phyloP scores from a whole-genome alignment of 129 eudicot genomes.

The Centrapalus pauciflorus region DNA sequence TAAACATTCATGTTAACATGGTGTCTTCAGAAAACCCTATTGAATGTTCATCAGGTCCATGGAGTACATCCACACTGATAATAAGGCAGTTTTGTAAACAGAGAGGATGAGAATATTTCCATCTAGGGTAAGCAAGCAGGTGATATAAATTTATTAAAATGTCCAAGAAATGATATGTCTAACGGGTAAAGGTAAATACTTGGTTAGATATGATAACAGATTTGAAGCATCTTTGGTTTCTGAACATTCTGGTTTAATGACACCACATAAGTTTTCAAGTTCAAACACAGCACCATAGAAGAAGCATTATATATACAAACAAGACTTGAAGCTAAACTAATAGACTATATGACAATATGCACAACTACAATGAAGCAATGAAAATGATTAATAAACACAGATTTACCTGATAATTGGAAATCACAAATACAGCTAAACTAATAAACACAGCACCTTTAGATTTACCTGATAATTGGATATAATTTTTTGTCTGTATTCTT shows the following conservation, averaged over 20 bases:
- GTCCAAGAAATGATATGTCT: not conserved
- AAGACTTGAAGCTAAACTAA: not conserved
- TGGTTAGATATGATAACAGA: not conserved
- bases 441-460: not conserved
- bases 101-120: not conserved
- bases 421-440: too few species aligned
- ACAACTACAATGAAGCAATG: not conserved
- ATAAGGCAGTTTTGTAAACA: not conserved
- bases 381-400: too few species aligned
- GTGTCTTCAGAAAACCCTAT: not conserved
- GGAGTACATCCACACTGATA: not conserved
- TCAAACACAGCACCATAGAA: not conserved
- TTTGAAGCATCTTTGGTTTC: not conserved
- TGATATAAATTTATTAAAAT: not conserved
- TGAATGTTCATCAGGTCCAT: not conserved
- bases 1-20: not conserved
- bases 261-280: not conserved
- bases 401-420: too few species aligned
- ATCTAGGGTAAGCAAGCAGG: not conserved
- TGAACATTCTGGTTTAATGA: not conserved
- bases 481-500: slow-evolving; percentile 85
- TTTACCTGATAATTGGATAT: slow-evolving; percentile 86
- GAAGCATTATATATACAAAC: not conserved
- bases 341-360: not conserved
- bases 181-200: not conserved